These are phyloP conservation scores for Ocimum tenuiflorum DNA, from an alignment of 257 asterid genomes.

Conservation along the genomic window DNA sequence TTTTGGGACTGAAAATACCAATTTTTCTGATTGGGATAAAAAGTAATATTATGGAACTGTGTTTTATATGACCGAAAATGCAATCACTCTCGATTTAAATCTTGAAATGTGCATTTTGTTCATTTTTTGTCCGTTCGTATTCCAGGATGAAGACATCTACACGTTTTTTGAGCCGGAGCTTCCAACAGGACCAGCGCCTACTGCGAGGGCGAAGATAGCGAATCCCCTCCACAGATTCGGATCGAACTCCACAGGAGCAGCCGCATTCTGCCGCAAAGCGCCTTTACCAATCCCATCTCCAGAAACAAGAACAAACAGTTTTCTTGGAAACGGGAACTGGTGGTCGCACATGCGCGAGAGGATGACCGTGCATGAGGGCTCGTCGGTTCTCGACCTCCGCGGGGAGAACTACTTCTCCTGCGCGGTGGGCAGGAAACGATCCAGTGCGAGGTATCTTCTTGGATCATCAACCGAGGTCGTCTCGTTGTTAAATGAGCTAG, in stretches of 20 bases:
- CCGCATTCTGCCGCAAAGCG: constrained; percentile 32
- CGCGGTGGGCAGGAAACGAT: constrained; percentile 71
- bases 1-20: no score
- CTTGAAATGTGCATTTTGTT: neutral
- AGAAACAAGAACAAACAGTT: constrained; percentile 35
- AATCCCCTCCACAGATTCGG: constrained; percentile 34
- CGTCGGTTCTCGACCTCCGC: constrained; percentile 82
- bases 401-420: constrained; percentile 85
- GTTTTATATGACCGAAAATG: no score
- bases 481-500: constrained; percentile 53
- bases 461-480: constrained; percentile 74
- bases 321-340: constrained; percentile 41
- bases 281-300: constrained; percentile 27
- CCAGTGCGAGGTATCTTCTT: constrained; percentile 70
- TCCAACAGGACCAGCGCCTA: constrained; percentile 39
- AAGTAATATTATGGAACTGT: no score
- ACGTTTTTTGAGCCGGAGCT: constrained; percentile 88
- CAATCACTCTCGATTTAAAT: no score
- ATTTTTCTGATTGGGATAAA: no score
- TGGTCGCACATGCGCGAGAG: constrained; percentile 53
- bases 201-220: constrained; percentile 44
- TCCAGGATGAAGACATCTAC: constrained; percentile 79
- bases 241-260: constrained; percentile 32
- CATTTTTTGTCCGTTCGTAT: neutral
- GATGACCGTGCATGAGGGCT: constrained; percentile 68